These are phyloP conservation scores for Lachnellula hyalina DNA, from an alignment of 2,329 filamentous ascomycete species.

Conservation along the genomic window DNA sequence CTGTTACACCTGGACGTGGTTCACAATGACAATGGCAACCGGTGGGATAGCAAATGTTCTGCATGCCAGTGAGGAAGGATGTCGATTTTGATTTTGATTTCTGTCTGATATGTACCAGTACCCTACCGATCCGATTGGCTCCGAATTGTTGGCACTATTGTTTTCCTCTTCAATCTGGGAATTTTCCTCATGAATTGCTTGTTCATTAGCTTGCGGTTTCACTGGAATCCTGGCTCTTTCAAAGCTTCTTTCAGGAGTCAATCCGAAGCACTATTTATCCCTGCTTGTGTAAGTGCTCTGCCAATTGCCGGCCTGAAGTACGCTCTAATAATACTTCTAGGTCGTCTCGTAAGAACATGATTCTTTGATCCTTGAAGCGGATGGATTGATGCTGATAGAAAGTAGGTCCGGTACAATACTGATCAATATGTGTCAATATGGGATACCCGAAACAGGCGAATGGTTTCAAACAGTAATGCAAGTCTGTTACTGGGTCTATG, in stretches of 20 bases:
- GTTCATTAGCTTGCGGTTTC: slow-evolving; percentile 64
- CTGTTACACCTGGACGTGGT: slow-evolving; percentile 68
- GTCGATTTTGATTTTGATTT: slow-evolving; percentile 9
- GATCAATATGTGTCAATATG: slow-evolving; percentile 76
- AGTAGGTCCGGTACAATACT: slow-evolving; percentile 67
- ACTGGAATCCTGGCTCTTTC: slow-evolving; percentile 64
- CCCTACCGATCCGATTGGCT: slow-evolving; percentile 52
- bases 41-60: slow-evolving; percentile 53
- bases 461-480: slow-evolving; percentile 60
- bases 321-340: slow-evolving; percentile 26
- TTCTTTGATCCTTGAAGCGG: slow-evolving; percentile 41
- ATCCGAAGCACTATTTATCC: slow-evolving; percentile 72
- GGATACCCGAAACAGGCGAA: slow-evolving; percentile 51
- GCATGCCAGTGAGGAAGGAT: slow-evolving; percentile 42
- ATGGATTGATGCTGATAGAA: slow-evolving; percentile 40
- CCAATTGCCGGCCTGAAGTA: background rate
- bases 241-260: slow-evolving; percentile 68
- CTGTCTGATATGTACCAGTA: slow-evolving; percentile 33
- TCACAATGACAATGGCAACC: slow-evolving; percentile 53
- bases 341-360: slow-evolving; percentile 47
- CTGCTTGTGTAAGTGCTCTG: slow-evolving; percentile 51
- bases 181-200: slow-evolving; percentile 59
- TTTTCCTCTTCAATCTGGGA: slow-evolving; percentile 58
- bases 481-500: slow-evolving; percentile 70
- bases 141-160: slow-evolving; percentile 51